Percentiles rank a stretch among this genome's conserved stretches.
Evolutionary conservation across 2,329 filamentous ascomycete species (phyloP).

Genomic region (Rhynchosporium secalis): DNA sequence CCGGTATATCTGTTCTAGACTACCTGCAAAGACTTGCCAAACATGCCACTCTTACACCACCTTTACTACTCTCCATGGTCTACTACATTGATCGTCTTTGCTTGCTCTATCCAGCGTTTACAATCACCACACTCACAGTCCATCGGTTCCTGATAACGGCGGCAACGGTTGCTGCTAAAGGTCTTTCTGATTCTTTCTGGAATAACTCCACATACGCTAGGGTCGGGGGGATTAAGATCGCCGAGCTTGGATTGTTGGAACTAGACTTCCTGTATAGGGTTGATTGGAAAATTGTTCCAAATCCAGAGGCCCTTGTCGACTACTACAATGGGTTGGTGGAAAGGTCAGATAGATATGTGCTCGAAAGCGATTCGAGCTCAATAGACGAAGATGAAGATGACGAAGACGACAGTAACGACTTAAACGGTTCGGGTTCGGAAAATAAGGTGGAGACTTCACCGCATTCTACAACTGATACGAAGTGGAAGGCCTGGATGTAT

Average conservation of each 20-base stretch:
- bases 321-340: conserved; percentile 89
- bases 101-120: conserved; percentile 89
- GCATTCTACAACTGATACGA: conserved; percentile 27
- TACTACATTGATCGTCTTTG: conserved; percentile 98
- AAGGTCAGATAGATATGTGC: conserved; percentile 55
- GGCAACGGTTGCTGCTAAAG: conserved; percentile 93
- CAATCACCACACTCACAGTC: conserved; percentile 92
- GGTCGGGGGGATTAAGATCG: conserved; percentile 87
- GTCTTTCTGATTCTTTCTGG: conserved; percentile 95
- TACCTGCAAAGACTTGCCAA: conserved; percentile 91
- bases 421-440: conserved; percentile 29
- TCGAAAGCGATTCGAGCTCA: conserved; percentile 44
- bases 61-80: conserved; percentile 96
- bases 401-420: conserved; percentile 40
- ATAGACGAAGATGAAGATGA: conserved; percentile 39
- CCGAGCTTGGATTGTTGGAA: conserved; percentile 87
- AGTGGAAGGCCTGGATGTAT: conserved; percentile 39
- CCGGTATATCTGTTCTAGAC: conserved; percentile 90
- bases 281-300: conserved; percentile 95
- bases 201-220: conserved; percentile 96
- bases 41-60: conserved; percentile 89
- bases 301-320: conserved; percentile 87
- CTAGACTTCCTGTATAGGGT: conserved; percentile 90
- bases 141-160: conserved; percentile 97
- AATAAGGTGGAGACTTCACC: conserved; percentile 17